Evolutionary conservation across 1,284 basidiomycete species (phyloP), one percentile per base, ranked within the genome.

Genomic region (Mycena sp.): DNA sequence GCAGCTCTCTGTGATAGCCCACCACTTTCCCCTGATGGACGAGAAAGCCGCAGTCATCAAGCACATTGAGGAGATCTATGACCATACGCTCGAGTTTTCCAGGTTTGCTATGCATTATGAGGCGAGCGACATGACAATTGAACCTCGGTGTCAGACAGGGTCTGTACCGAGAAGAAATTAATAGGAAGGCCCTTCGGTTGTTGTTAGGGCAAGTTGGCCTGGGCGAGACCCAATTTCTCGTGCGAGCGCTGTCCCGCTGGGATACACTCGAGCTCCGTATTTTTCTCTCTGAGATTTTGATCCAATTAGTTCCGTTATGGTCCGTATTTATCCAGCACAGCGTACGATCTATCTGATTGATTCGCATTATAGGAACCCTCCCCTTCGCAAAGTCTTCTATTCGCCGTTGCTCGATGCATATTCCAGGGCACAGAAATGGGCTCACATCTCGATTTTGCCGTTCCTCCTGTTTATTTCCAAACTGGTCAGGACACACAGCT

Each of bases 221-320:
- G 44, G 54, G 62, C 21, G 58, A 67, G 38, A 67, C 65, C 1
- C 58, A 55, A 19, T 55, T 49, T 35, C 63, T 67, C 26, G 46
- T 67, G 4, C 53, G 59, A 6, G 65, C 55, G 3, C 55, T 67
- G 9, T 49, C 48, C 23, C 58, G 38, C 25, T 67, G 65, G 65
- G 62, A 67, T 28, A 12, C 25, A 2, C 55, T 64, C 2, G 65
- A 67, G 52, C 58, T 67, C 7, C 62, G 59, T 11, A 50, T 67
- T 6, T 64, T 67, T 28, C 49, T 67, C 6, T 52, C 58, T 0
- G 62, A 64, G 17, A 51, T 54, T 14, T 54, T 67, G 12, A 53
- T 54, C 16, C 65, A 67, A 16, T 38, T 63, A 2, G 44, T 63
- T 1, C 58, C 65, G 6, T 35, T 67, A 25, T 67, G 65, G 65